Percentiles rank a stretch among this genome's conserved stretches.
Evolutionary conservation across 768 basidiomycete genomes (phyloP).

Genomic region (Coprinellus aureogranulatus): DNA sequence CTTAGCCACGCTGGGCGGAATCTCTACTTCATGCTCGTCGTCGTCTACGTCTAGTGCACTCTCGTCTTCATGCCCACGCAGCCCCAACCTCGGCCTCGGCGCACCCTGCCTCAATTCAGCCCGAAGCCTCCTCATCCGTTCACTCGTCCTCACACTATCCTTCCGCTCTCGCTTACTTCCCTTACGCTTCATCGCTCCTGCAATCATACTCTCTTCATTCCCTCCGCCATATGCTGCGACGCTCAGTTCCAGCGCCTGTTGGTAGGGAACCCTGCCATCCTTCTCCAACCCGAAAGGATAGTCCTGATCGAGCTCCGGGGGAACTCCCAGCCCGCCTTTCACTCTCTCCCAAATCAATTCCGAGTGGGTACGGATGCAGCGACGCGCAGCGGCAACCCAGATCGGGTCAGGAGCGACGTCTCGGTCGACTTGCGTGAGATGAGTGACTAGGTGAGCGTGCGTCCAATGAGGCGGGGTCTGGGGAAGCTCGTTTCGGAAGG

Average conservation of each 20-base stretch:
- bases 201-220: background rate
- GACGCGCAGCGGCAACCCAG: slow-evolving; percentile 74
- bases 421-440: slow-evolving; percentile 65
- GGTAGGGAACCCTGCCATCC: slow-evolving; percentile 1
- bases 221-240: slow-evolving; percentile 2
- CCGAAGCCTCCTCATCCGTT: background rate
- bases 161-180: background rate
- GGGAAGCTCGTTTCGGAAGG: too few relatives aligned
- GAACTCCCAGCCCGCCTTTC: slow-evolving; percentile 84
- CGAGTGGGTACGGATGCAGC: slow-evolving; percentile 70
- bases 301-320: slow-evolving; percentile 76
- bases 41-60: slow-evolving; percentile 1
- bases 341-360: slow-evolving; percentile 92
- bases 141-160: background rate
- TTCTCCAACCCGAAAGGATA: too few relatives aligned
- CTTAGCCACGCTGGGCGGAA: background rate
- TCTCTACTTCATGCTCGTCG: background rate
- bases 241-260: background rate
- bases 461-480: slow-evolving; percentile 70
- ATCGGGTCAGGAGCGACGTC: slow-evolving; percentile 61
- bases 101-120: slow-evolving; percentile 1
- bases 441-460: slow-evolving; percentile 64
- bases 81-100: background rate
- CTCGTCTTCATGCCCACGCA: slow-evolving; percentile 9
- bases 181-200: background rate